Percentiles rank a stretch among this genome's conserved stretches.
Evolutionary conservation across 2,329 filamentous ascomycete species (phyloP).

Genomic region (Hortaea sp.): DNA sequence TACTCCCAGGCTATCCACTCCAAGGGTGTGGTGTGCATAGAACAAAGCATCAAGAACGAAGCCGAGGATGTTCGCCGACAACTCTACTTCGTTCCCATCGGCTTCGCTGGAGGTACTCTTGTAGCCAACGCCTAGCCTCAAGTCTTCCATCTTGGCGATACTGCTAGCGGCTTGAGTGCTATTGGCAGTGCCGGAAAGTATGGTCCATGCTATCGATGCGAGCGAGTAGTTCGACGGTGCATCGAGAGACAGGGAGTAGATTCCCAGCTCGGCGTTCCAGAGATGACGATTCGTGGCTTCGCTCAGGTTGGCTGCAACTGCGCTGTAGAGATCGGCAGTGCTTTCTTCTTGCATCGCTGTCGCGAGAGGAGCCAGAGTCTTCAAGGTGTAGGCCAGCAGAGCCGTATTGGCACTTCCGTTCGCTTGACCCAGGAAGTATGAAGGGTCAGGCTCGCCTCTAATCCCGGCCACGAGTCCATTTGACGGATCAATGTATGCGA

Average conservation of each 20-base stretch:
- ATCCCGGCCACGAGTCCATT: conserved; percentile 17
- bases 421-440: conserved; percentile 21
- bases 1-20: conserved; percentile 13
- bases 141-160: conserved; percentile 21
- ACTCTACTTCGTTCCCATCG: conserved; percentile 18
- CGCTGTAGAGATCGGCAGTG: conserved; percentile 15
- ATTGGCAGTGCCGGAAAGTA: conserved; percentile 27
- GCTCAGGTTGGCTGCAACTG: conserved; percentile 14
- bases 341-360: conserved; percentile 21
- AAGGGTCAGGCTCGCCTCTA: neutral
- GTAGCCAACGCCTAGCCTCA: conserved; percentile 29
- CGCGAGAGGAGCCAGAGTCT: conserved; percentile 20
- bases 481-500: conserved; percentile 19
- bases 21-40: conserved; percentile 15
- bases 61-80: conserved; percentile 38
- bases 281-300: conserved; percentile 22
- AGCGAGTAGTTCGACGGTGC: conserved; percentile 24
- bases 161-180: conserved; percentile 19
- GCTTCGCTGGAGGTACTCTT: conserved; percentile 21
- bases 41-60: conserved; percentile 34
- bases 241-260: conserved; percentile 22
- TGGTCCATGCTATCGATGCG: conserved; percentile 24
- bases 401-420: conserved; percentile 23
- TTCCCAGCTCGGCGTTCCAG: conserved; percentile 24
- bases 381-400: conserved; percentile 19